These are phyloP conservation scores for Apophysomyces variabilis DNA, from an alignment of 371 early-diverging fungal species.

Conservation along the genomic window DNA sequence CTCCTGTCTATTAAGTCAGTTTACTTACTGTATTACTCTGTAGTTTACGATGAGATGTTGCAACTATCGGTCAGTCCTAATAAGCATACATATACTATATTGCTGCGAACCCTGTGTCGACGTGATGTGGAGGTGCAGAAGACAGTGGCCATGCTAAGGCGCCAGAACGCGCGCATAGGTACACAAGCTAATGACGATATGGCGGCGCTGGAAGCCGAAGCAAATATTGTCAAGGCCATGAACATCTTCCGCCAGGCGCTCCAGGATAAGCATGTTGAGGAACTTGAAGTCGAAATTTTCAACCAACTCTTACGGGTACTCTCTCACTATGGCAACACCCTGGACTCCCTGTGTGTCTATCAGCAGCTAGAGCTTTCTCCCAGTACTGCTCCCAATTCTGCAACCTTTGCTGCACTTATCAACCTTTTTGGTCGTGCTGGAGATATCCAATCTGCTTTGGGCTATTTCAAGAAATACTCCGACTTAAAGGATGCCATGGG, in stretches of 20 bases:
- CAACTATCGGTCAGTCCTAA: slow-evolving; percentile 31
- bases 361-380: slow-evolving; percentile 29
- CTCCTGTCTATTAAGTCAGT: neutral
- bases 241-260: slow-evolving; percentile 36
- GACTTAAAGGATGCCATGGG: slow-evolving; percentile 23
- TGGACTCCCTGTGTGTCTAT: slow-evolving; percentile 40
- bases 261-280: slow-evolving; percentile 22
- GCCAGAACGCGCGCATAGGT: slow-evolving; percentile 37
- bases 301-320: slow-evolving; percentile 49
- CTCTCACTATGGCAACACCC: slow-evolving; percentile 41
- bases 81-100: slow-evolving; percentile 32
- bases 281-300: slow-evolving; percentile 44
- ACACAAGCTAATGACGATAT: slow-evolving; percentile 26
- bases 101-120: slow-evolving; percentile 44
- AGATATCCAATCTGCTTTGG: slow-evolving; percentile 39
- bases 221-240: slow-evolving; percentile 39
- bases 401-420: slow-evolving; percentile 51
- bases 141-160: slow-evolving; percentile 43
- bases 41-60: slow-evolving; percentile 52
- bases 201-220: slow-evolving; percentile 34
- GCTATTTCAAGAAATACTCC: slow-evolving; percentile 39
- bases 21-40: neutral
- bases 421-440: slow-evolving; percentile 51
- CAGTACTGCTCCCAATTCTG: slow-evolving; percentile 30
- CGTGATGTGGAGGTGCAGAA: slow-evolving; percentile 53